Base-by-base conservation (phyloP, 176 grass and related monocot species). In the Lolium perenne region DNA sequence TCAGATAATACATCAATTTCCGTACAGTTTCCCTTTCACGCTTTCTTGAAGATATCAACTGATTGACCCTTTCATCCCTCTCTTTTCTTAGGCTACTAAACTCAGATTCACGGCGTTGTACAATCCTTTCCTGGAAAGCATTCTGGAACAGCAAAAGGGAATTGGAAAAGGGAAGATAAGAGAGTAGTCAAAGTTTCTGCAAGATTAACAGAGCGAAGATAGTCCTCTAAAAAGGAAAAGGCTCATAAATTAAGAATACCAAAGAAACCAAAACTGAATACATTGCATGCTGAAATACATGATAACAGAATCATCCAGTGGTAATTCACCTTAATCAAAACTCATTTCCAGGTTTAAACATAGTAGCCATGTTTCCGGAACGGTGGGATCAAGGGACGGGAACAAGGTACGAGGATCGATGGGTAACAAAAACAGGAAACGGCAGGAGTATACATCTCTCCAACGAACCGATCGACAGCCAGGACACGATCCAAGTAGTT, bases 1-100 rank as follows among this genome's bases (percentile, higher is more conserved):
- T 92, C n/a, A 99, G 70, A 76, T 83, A 94, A 69, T 82, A 93
- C 56, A 99, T 93, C 59, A 94, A 87, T 78, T 99, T 99, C 40
- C 97, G 89, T 53, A 93, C 87, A 7, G 75, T 94, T 76, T 99
- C 97, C 55, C 90, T 88, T 89, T 94, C 97, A 71, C 45, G 85
- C 78, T 85, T 99, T 78, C 94, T 88, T 82, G 85, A 90, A 58
- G 97, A 82, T 49, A 99, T 53, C 26, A 90, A 78, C 16, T 99
- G 94, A 76, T 72, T 90, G 43, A 95, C 90, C 17, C 68, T 87
- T 58, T 96, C 97, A 50, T 99, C 97, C 46, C 90, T 92, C 72
- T 96, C 94, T 89, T 90, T 89, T 66, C 88, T 94, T 26, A 96
- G 64, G 53, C 48, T 80, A 22, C 73, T 86, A 56, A 86, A 94